Base-by-base conservation (phyloP, 495 filamentous ascomycete species). In the Tuber umbilicatum region DNA sequence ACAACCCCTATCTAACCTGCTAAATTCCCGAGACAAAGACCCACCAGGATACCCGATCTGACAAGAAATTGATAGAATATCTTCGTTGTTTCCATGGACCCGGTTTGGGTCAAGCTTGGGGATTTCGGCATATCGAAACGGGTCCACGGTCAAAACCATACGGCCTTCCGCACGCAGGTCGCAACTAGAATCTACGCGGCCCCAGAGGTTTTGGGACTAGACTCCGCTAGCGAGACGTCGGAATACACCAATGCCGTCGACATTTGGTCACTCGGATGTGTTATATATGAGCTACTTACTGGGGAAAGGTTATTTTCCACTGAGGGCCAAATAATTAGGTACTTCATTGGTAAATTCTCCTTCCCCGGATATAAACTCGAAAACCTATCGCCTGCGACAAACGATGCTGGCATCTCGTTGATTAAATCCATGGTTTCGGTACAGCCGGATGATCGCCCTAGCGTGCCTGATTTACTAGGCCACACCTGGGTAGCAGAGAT, bases 231-330 rank as follows among this genome's bases (percentile, higher is more conserved):
- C 23, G 39, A 69, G 9, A 70, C 73, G 7, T 75, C 76, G 47
- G 64, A 69, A 31, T 75, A 77, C 40, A 75, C 73, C 2, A 77
- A 75, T 7, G 69, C 70, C 23, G 73, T 75, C 27, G 73, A 77
- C 43, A 75, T 77, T 19, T 76, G 76, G 76, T 73, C 70, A 5
- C 76, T 76, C 21, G 76, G 76, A 47, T 76, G 76, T 43, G 67
- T 76, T 39, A 37, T 70, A 31, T 38, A 78, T 23, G 74, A 47
- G 23, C 68, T 71, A 37, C 16, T 74, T n/a, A 60, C 47, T 4
- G 40, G 43, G 4, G 37, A 5, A 16, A 73, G 31, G 14, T 55
- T 43, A 35, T 73, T 69, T 45, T 1, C 3, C n/a, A 1, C 9
- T 5, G 6, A 14, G 41, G 5, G 21, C n/a, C 23, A 19, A 71